Percentiles rank a stretch among this genome's conserved stretches.
These are phyloP conservation scores for Balakata baccata DNA, from an alignment of 345 rosid genomes.

Conservation along the genomic window DNA sequence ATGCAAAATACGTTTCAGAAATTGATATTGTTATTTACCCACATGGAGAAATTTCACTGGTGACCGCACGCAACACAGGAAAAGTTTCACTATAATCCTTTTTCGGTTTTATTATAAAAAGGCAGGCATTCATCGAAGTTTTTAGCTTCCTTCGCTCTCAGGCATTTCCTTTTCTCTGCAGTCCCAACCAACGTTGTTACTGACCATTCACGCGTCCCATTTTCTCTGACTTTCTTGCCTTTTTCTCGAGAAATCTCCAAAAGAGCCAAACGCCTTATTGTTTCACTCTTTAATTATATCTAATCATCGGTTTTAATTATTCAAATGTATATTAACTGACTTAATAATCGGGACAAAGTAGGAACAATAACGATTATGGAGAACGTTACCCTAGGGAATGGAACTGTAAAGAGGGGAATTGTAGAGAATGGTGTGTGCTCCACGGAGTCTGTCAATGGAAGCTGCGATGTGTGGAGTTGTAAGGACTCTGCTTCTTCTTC, in stretches of 20 bases:
- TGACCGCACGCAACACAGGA: background rate
- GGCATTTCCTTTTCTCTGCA: background rate
- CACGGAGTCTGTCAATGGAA: constrained; percentile 57
- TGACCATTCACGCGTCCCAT: background rate
- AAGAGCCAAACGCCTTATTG: background rate
- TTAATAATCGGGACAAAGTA: background rate
- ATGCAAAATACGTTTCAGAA: background rate
- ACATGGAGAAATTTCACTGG: background rate
- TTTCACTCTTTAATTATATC: background rate
- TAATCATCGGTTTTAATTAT: background rate
- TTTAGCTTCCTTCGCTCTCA: constrained; percentile 9
- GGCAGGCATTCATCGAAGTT: background rate
- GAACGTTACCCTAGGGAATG: constrained; percentile 14
- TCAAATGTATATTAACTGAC: constrained; percentile 12
- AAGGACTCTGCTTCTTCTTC: constrained; percentile 52
- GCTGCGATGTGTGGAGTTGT: constrained; percentile 74
- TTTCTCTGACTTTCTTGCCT: constrained; percentile 10
- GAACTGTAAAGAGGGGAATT: background rate
- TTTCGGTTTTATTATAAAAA: background rate
- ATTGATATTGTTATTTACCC: background rate
- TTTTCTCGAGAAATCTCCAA: constrained; percentile 6
- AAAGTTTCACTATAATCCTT: background rate
- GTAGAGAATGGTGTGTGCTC: constrained; percentile 54
- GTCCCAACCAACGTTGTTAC: background rate
- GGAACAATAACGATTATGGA: constrained; percentile 22